Base-by-base conservation (phyloP, 352 stramenopile species). In the Thraustotheca clavata region DNA sequence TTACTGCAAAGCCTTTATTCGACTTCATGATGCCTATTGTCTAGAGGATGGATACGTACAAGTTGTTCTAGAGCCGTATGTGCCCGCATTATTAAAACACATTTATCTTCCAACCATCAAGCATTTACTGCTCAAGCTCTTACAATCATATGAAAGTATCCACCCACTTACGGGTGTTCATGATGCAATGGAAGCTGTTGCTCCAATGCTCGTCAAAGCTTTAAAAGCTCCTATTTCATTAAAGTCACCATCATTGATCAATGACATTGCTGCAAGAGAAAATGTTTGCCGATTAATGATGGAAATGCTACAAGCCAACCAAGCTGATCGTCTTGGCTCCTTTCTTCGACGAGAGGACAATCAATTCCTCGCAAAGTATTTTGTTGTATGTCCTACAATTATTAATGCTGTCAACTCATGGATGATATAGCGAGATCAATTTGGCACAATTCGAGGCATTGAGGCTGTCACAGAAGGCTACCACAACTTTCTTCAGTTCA, bases 21-120 rank as follows among this genome's bases (percentile, higher is more conserved):
- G 85, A 20, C 79, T 94, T 39, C 85, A 94, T 50, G 85, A 94
- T 55, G 82, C 80, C 24, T 92, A 91, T 54, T 94, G 85, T 41
- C 72, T 94, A 6, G 85, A 94, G 47, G 85, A 94, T 60, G 85
- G 85, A 18, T 94, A 94, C 67, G 85, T 94, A 22, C 59, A 75
- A 29, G 91, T 91, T 35, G 81, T 94, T 26, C 72, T 94, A n/a
- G 79, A 77, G 39, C 76, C 75, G 16, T 91, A 91, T 65, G 49
- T 94, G 60, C 85, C 85, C 4, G 65, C 75, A 34, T 76, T 89
- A n/a, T 76, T 94, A 36, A 80, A 80, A 31, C 85, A 94, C 62
- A 49, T 94, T 47, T 94, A 94, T 70, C 90, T 84, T 34, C 91
- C 89, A 60, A 94, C 85, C 3, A 86, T 94, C 76, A 94, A 94